Percentiles rank a stretch among this genome's conserved stretches.
phyloP scores from a whole-genome alignment of 192 early-diverging fungal genomes.

The Ambispora gerdemannii region DNA sequence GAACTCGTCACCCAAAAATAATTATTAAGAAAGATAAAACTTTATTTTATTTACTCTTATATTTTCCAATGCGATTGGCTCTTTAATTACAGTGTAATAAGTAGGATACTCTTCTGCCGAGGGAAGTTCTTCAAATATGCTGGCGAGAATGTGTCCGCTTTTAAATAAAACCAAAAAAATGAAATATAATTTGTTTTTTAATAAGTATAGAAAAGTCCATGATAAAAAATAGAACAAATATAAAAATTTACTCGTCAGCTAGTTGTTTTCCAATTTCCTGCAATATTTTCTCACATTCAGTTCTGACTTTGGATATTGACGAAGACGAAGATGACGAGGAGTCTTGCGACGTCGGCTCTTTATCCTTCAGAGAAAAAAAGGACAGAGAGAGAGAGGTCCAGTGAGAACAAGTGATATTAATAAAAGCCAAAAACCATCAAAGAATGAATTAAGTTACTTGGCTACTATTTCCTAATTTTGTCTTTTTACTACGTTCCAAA shows the following conservation, averaged over 20 bases:
- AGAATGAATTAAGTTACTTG: too few species aligned
- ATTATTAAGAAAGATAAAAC: too few species aligned
- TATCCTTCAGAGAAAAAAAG: background rate
- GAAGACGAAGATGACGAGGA: background rate
- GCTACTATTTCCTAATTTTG: too few species aligned
- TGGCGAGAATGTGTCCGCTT: slow-evolving; percentile 60
- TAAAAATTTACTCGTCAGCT: background rate
- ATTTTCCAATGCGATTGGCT: slow-evolving; percentile 71
- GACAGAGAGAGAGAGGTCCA: background rate
- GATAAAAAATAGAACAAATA: background rate
- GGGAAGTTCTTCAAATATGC: slow-evolving; percentile 78
- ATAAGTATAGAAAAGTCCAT: background rate
- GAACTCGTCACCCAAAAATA: too few species aligned
- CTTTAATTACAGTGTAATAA: slow-evolving; percentile 80
- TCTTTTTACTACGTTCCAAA: too few species aligned
- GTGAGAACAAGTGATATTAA: too few species aligned
- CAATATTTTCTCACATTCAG: background rate
- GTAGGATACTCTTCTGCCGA: slow-evolving; percentile 79
- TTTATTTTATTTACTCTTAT: slow-evolving; percentile 57
- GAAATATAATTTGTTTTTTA: too few species aligned
- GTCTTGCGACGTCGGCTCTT: background rate
- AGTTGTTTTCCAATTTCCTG: background rate
- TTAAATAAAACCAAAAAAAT: too few species aligned
- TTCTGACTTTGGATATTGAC: background rate
- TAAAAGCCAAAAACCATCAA: too few species aligned